Evolutionary conservation across 805 yeast species (phyloP), one percentile per base, ranked within the genome.

Genomic region (Wickerhamiella spandovensis): DNA sequence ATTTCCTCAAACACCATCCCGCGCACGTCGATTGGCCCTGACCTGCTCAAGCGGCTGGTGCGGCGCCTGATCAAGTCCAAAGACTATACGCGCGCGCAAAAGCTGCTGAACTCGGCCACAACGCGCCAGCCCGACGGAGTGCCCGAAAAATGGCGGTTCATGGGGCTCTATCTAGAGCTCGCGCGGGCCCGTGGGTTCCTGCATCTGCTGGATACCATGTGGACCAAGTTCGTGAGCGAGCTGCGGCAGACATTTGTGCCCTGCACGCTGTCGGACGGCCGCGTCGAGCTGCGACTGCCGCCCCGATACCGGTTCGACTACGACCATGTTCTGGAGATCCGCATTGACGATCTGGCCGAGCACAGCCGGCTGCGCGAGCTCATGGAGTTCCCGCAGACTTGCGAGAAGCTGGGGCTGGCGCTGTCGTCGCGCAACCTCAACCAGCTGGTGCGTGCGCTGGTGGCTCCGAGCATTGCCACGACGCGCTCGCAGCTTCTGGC

Each of bases 21-120:
- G 1, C 56, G 67, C 8, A 56, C 57, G n/a, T 49, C 38, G 23
- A 48, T 61, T 2, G 64, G 67, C 1, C 54, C 58, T 5, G 47
- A 49, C 5, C 55, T 59, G 45, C 44, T 63, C 15, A 54, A 57
- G 44, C 58, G 56, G 8, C 57, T 63, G 8, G 51, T 59, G 1
- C 44, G 56, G 7, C 48, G 52, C 10, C 53, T 56, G 24, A 43
- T 57, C 35, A 56, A 57, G 35, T 12, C 41, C 1, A 46, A 46
- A n/a, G 44, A 53, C 15, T 49, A 23, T 28, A 50, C 28, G 6
- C 20, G 51, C 13, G 65, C 64, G 2, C 47, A 54, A 37, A 41
- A 50, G 23, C 51, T 64, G 46, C 52, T 63, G 43, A 54, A 39
- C 37, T 35, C 44, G 47, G 43, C 28, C 20, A 17, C 43, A 41